Evolutionary conservation across 1,284 basidiomycete genomes (phyloP), one percentile per base, ranked within the genome.

Genomic region (Malassezia restricta): DNA sequence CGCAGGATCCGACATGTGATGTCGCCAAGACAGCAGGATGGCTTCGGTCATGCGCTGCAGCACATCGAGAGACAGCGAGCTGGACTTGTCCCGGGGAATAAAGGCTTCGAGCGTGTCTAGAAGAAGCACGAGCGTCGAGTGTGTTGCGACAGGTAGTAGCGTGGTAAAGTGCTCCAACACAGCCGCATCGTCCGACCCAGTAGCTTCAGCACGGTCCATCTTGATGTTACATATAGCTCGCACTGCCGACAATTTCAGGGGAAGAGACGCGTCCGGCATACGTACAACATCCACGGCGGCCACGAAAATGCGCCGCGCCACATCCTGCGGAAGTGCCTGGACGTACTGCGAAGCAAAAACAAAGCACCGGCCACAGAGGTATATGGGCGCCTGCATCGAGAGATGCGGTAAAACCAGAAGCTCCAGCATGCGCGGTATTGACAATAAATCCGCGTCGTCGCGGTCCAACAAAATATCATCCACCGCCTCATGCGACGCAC

Each of bases 301-400:
- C 20, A 84, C 81, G 31, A 98, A 78, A 68, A 95, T 95, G 41
- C 61, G 55, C 3, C 47, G 46, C 3, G 64, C 63, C 39, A 89
- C 77, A 49, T 82, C 78, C 1, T 78, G 63, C 0, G 87, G 84
- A 7, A 96, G 77, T 3, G 83, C 74, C 54, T 82, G 81, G 0
- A 87, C 81, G 65, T 83, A 95, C 70, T 91, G 85, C 64, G 87
- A 89, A 0, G 89, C 88, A 66, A 96, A 92, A 37, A 96, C 87
- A 58, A 96, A 94, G 2, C 83, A 86, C 51, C 92, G 80, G 8
- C 92, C 94, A 75, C 94, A 90, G 43, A 98, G 75, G 79, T 95
- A 95, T 0, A 88, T 86, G 47, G 46, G 28, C 6, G 37, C 74
- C 41, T 80, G 76, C 31, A 83, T 78, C 37, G 75, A 76, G 17